These are phyloP conservation scores for Apocynum venetum DNA, from an alignment of 257 asterid species.

Conservation along the genomic window DNA sequence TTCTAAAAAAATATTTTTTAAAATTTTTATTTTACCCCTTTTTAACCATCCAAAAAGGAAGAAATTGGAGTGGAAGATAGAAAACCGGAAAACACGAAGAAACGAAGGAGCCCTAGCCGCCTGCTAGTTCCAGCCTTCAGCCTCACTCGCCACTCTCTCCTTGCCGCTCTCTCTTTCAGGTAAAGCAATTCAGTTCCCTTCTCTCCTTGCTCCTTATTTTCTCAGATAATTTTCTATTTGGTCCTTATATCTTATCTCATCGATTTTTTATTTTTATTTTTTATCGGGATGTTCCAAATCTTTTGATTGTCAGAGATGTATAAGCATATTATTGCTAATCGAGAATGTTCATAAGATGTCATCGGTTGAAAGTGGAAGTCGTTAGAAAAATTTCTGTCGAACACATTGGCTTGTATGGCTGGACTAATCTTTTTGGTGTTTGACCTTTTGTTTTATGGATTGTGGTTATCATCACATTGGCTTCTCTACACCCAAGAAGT, in stretches of 20 bases:
- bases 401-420: neutral
- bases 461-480: neutral
- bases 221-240: neutral
- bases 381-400: neutral
- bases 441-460: neutral
- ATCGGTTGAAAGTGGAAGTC: neutral
- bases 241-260: neutral
- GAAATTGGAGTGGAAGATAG: neutral
- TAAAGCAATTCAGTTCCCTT: neutral
- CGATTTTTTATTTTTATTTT: neutral
- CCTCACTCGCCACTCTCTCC: neutral
- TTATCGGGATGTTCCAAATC: too few relatives aligned
- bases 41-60: neutral
- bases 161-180: neutral
- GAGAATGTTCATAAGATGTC: neutral
- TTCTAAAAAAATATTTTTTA: too few relatives aligned
- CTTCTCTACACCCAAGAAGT: neutral
- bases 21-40: neutral
- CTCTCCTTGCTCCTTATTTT: neutral
- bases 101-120: slow-evolving; percentile 12
- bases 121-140: neutral
- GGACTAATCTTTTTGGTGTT: neutral
- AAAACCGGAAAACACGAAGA: neutral
- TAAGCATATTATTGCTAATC: neutral
- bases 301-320: neutral